A percentile compares a stretch with the other conserved stretches of the same genome.
Evolutionary conservation across 2,329 filamentous ascomycete species (phyloP).

Genomic region (Aaosphaeria pasadenensis): DNA sequence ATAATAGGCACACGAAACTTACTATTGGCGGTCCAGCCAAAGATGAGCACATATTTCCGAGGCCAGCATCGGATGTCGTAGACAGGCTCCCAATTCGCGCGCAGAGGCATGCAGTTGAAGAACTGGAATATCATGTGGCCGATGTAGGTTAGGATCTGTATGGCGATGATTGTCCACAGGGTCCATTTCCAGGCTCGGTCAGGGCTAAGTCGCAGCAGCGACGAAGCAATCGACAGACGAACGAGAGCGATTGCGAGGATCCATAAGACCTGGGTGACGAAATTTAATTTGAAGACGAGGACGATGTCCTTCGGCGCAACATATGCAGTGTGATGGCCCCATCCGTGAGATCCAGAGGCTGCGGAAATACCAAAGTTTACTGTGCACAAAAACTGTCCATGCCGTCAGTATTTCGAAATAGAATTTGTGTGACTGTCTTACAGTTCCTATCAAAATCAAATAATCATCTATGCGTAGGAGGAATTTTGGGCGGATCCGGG

Average conservation of each 20-base stretch:
- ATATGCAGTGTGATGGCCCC: not conserved
- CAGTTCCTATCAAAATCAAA: not conserved
- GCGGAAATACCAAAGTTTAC: not conserved
- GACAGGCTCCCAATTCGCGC: conserved; percentile 2
- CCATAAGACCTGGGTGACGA: conserved; percentile 3
- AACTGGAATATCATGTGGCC: not conserved
- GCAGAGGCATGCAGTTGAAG: conserved; percentile 1
- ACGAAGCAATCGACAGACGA: conserved; percentile 1
- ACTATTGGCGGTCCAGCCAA: conserved; percentile 4
- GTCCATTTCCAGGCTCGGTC: not conserved
- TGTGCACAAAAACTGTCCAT: not conserved
- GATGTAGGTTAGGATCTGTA: not conserved
- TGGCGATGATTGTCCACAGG: not conserved
- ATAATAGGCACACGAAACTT: not conserved
- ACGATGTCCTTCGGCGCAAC: not conserved
- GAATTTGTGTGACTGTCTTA: not conserved
- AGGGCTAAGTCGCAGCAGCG: conserved; percentile 2
- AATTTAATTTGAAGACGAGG: conserved; percentile 1
- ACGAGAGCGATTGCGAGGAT: conserved; percentile 3
- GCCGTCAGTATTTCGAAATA: too few relatives aligned
- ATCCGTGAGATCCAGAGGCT: not conserved
- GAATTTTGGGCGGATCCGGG: not conserved
- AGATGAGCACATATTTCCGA: conserved; percentile 1
- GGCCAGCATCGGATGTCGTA: conserved; percentile 4
- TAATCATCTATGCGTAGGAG: not conserved